phyloP scores from a whole-genome alignment of 805 yeast genomes.

The Wickerhamomyces queroliae region DNA sequence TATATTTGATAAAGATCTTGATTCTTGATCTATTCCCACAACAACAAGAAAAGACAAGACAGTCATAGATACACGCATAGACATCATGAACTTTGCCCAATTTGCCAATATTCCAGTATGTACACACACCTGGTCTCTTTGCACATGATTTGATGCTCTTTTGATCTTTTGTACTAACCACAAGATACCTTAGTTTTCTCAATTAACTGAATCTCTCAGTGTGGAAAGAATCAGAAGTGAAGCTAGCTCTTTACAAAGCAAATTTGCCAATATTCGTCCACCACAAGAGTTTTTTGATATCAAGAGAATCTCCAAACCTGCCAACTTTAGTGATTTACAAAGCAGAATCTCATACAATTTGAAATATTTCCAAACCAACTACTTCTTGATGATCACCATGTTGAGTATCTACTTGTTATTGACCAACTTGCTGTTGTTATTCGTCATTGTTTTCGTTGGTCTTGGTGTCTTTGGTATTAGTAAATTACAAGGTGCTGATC shows the following conservation, averaged over 20 bases:
- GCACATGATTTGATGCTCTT: background rate
- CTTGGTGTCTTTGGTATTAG: slow-evolving; percentile 77
- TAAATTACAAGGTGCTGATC: slow-evolving; percentile 75
- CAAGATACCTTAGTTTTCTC: slow-evolving; percentile 27
- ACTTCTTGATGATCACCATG: slow-evolving; percentile 63
- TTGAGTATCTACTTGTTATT: slow-evolving; percentile 80
- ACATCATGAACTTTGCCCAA: slow-evolving; percentile 28
- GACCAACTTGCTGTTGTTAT: slow-evolving; percentile 78
- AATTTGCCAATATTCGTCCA: slow-evolving; percentile 71
- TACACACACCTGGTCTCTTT: slow-evolving; percentile 3
- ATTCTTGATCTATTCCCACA: background rate
- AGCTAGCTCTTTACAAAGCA: slow-evolving; percentile 48
- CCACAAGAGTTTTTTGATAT: slow-evolving; percentile 92
- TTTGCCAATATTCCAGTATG: slow-evolving; percentile 35
- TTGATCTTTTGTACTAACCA: background rate
- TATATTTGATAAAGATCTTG: no score
- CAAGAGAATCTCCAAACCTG: slow-evolving; percentile 86
- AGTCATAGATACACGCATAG: no score
- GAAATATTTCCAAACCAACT: slow-evolving; percentile 83
- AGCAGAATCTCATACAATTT: slow-evolving; percentile 83
- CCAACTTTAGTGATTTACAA: slow-evolving; percentile 83
- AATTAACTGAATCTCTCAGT: slow-evolving; percentile 41
- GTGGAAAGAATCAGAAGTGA: slow-evolving; percentile 45
- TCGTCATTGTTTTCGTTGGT: slow-evolving; percentile 70
- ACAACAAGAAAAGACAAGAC: no score